Evolutionary conservation across 371 early-diverging fungal genomes (phyloP), one percentile per base, ranked within the genome.

Genomic region (Mortierella sp.): DNA sequence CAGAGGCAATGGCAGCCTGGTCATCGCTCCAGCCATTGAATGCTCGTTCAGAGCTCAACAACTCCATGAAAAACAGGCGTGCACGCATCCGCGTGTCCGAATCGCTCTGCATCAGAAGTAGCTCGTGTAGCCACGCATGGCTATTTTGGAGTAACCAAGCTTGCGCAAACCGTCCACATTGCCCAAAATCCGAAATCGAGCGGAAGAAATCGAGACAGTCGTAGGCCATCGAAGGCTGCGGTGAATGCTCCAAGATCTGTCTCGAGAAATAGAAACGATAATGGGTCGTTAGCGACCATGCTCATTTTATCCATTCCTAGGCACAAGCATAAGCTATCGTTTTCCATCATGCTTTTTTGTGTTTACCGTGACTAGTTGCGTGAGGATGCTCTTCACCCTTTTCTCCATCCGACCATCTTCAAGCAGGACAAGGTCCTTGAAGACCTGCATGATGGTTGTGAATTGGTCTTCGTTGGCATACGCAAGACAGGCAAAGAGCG

Each of bases 21-120:
- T 60, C 66, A 26, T 76, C 78, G 21, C 44, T 52, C 78, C 78
- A 76, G 12, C 59, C 78, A 41, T 76, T 70, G 62, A 76, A 76
- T 6, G 70, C 78, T 15, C 66, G 46, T 39, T 76, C 70, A 7
- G 78, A 76, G 23, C 70, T 65, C 48, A 76, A 6, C n/a, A 76
- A 60, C 48, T 76, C 78, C 66, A 65, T 64, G 37, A 55, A 70
- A 34, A 76, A 76, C 42, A 44, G 41, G 6, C 70, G 61, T 7
- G 78, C 59, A 8, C 66, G 70, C 42, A 57, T 19, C 9, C 78
- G 61, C 5, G 70, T 70, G 32, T 76, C 78, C 3, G 61, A 23
- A 4, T 76, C 78, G 0, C 41, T 47, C 41, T 76, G 78, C 23
- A 49, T 31, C 37, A 76, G 24, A 34, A 76, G 31, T 39, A 76